These are phyloP conservation scores for Nigrospora sphaerica DNA, from an alignment of 2,329 filamentous ascomycete genomes.

Conservation along the genomic window DNA sequence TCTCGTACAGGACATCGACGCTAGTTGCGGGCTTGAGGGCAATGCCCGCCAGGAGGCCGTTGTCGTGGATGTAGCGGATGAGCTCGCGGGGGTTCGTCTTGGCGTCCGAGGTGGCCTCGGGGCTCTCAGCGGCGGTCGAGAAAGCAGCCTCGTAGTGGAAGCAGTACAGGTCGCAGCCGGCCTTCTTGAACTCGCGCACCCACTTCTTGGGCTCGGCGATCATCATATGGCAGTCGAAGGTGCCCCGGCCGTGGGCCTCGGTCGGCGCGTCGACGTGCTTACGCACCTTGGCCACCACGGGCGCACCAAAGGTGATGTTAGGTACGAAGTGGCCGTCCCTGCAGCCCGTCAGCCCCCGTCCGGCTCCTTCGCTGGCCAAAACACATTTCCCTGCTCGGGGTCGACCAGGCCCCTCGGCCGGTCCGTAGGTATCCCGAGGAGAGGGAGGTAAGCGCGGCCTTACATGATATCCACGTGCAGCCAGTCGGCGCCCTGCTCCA, in stretches of 20 bases:
- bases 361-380: background rate
- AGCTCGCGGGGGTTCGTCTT: slow-evolving; percentile 79
- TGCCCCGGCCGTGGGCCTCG: slow-evolving; percentile 68
- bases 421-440: background rate
- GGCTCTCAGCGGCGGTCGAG: slow-evolving; percentile 76
- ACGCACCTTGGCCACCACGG: slow-evolving; percentile 91
- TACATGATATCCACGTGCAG: slow-evolving; percentile 89
- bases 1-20: slow-evolving; percentile 87
- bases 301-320: slow-evolving; percentile 94
- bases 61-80: slow-evolving; percentile 83
- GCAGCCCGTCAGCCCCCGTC: slow-evolving; percentile 3
- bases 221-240: slow-evolving; percentile 99
- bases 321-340: slow-evolving; percentile 99
- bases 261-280: slow-evolving; percentile 72
- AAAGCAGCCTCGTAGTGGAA: slow-evolving; percentile 98
- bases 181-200: slow-evolving; percentile 90
- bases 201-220: slow-evolving; percentile 98
- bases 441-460: slow-evolving; percentile 9
- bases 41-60: slow-evolving; percentile 84
- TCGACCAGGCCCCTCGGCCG: too few species aligned
- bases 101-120: slow-evolving; percentile 58
- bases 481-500: slow-evolving; percentile 83
- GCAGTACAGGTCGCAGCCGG: slow-evolving; percentile 97
- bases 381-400: too few species aligned
- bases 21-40: slow-evolving; percentile 90